Evolutionary conservation across 495 filamentous ascomycete genomes (phyloP), one percentile per base, ranked within the genome.

Genomic region (Penicillium mononematosum): DNA sequence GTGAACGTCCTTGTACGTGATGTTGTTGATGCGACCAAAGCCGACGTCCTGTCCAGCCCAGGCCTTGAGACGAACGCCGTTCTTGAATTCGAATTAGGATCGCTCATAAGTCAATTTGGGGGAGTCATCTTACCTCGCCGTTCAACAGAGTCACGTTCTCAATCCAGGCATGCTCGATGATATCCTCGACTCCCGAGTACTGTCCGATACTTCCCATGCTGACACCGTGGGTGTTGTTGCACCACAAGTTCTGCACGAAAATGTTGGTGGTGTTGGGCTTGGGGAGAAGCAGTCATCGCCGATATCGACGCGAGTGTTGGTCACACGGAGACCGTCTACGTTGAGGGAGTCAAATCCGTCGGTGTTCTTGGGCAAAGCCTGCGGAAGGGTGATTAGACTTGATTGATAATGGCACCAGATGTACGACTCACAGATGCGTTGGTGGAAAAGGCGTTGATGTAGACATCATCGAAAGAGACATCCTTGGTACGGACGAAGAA

Each of bases 211-310:
- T 78, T 8, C 83, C 82, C 76, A 85, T 84, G 29, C 73, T 78
- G 31, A 83, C 78, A 7, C 82, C 82, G 47, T 83, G 79, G 1
- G 79, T 82, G 53, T 78, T 76, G 59, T 84, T 83, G 60, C 82
- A 85, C 73, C 78, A 82, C 55, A 85, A 68, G 45, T 81, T 83
- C 59, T 82, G 71, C 19, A 85, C 78, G 31, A 79, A 76, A 39
- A 85, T 68, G 60, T 84, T 80, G 29, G 77, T 77, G 0, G 80
- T 81, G 64, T 85, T 85, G 5, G 81, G 77, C 59, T 85, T 85
- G 11, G 80, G 6, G 78, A 78, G 71, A 85, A 83, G 66, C 82
- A 84, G 67, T 85, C 83, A 52, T 84, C 82, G 32, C 81, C 81
- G 27, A 81, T 75, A 52, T 82, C 75, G 44, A 83, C 72, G 34